Base-by-base conservation (phyloP, 805 yeast genomes). In the Yamadazyma akitaensis region DNA sequence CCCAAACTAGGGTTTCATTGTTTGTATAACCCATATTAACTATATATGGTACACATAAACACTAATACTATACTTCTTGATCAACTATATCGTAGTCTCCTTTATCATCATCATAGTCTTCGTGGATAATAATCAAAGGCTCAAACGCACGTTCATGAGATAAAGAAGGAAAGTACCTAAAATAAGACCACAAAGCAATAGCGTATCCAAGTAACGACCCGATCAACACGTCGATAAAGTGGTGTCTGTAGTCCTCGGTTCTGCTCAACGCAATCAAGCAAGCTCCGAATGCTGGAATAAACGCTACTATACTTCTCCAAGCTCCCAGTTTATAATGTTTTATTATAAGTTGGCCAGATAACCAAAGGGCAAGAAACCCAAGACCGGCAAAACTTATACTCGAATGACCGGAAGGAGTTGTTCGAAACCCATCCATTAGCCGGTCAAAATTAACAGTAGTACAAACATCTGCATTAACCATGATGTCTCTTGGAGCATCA, bases 161-260 rank as follows among this genome's bases (percentile, higher is more conserved):
- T 19, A 76, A 46, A 2, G 54, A 18, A 1, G 85, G 85, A 64
- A 76, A 83, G 37, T 75, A 63, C 31, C 84, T 65, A 53, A 74
- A 62, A 54, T 83, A 84, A 21, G 79, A 67, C 75, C 79, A 74
- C 63, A 66, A 68, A 0, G 91, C 92, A 30, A 84, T 65, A 2
- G 69, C 48, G 4, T 67, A 51, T 1, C 99, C 99, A 2, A 92
- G 59, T 1, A 72, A 14, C 25, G 85, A 72, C 2, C 99, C 99
- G 13, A 84, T 58, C 1, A 85, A 55, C 1, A 94, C 85, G 64
- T 92, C 99, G 14, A 87, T 71, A 60, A 88, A 89, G 65, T 92
- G 98, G 60, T 92, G 99, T 62, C 97, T 77, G 66, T 91, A 91
- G 65, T 92, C 99, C 57, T 86, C 85, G 0, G 96, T 88, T 57